These are phyloP conservation scores for Akanthomyces muscarius DNA, from an alignment of 2,329 filamentous ascomycete genomes.

Conservation along the genomic window DNA sequence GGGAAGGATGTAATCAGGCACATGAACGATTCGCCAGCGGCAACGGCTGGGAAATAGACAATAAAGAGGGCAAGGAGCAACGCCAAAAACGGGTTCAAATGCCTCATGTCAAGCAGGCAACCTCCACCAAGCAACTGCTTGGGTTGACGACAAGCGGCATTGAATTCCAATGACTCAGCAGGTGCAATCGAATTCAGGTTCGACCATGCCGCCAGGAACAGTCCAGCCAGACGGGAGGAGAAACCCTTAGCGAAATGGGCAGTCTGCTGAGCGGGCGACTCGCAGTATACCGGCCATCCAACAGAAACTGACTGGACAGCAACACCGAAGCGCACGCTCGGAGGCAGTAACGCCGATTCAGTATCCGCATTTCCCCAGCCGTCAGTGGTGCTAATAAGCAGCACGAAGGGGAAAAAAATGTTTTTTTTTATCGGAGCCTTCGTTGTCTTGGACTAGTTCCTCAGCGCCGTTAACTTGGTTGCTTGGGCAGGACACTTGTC, in stretches of 20 bases:
- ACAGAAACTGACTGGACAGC: not conserved
- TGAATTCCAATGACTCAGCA: not conserved
- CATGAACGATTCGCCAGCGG: not conserved
- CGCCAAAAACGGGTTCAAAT: not conserved
- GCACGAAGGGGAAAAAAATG: not conserved
- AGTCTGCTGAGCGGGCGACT: not conserved
- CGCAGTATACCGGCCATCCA: not conserved
- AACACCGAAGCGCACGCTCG: not conserved
- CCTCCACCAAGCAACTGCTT: not conserved
- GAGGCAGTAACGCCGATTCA: constrained; percentile 2
- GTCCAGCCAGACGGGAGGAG: not conserved
- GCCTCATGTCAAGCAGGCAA: not conserved
- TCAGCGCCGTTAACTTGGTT: not conserved
- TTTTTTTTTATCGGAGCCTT: not conserved
- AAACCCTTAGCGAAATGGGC: not conserved
- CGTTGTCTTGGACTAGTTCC: not conserved
- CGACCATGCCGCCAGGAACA: not conserved
- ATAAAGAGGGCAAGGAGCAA: not conserved
- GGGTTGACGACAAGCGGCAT: not conserved
- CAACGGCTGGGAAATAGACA: not conserved
- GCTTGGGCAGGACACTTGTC: constrained; percentile 6
- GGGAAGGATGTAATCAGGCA: not conserved
- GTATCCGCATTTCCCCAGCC: constrained; percentile 12
- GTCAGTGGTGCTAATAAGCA: not conserved
- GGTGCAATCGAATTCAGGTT: not conserved